A percentile compares a stretch with the other conserved stretches of the same genome.
Evolutionary conservation across 1,284 basidiomycete species (phyloP).

Genomic region (Cutaneotrichosporon mucoides): DNA sequence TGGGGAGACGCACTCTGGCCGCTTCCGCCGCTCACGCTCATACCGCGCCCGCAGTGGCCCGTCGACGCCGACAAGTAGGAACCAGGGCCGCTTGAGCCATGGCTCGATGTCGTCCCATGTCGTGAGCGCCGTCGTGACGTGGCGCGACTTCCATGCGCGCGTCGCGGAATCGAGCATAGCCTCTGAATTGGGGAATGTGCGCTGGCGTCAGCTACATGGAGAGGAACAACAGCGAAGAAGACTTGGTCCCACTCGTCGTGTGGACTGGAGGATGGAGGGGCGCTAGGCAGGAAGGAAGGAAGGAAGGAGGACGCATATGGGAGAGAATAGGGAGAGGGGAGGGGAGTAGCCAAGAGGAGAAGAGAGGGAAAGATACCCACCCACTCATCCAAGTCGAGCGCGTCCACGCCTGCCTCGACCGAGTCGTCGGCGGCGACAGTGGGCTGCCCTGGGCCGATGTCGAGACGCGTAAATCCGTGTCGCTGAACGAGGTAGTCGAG

Average conservation of each 20-base stretch:
- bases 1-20: not conserved
- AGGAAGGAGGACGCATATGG: not conserved
- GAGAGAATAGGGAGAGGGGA: not conserved
- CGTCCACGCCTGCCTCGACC: not conserved
- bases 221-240: too few relatives aligned
- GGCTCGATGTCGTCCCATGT: slow-evolving; percentile 58
- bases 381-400: not conserved
- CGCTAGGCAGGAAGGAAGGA: not conserved
- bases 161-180: slow-evolving; percentile 74
- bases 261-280: too few relatives aligned
- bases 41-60: slow-evolving; percentile 64
- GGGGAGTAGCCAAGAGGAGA: not conserved
- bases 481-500: slow-evolving; percentile 63
- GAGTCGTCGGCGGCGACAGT: not conserved
- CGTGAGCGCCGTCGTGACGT: slow-evolving; percentile 73
- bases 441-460: not conserved
- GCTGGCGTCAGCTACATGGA: slow-evolving; percentile 1
- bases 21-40: slow-evolving; percentile 28
- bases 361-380: not conserved
- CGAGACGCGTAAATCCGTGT: slow-evolving; percentile 52
- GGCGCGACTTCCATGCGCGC: slow-evolving; percentile 70
- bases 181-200: slow-evolving; percentile 55
- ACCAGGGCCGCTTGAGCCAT: slow-evolving; percentile 85
- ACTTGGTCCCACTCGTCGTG: too few relatives aligned
- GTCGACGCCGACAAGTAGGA: slow-evolving; percentile 79